These are phyloP conservation scores for Penicillium expansum DNA, from an alignment of 2,329 filamentous ascomycete genomes.

Conservation along the genomic window DNA sequence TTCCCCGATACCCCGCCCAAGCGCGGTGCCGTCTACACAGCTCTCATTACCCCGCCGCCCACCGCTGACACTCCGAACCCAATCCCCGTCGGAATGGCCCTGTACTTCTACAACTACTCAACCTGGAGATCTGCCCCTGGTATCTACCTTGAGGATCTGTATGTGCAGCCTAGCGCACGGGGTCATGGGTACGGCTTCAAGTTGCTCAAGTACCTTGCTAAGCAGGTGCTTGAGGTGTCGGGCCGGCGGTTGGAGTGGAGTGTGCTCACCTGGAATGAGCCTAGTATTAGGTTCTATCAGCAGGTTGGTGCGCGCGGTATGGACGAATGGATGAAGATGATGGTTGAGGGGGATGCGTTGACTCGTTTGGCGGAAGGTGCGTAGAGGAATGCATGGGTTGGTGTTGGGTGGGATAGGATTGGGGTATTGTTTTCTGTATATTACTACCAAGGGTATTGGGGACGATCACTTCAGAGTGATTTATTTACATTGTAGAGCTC, in stretches of 20 bases:
- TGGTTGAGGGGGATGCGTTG: conserved; percentile 48
- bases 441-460: neutral
- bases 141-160: conserved; percentile 93
- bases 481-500: neutral
- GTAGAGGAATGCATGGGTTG: neutral
- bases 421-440: neutral
- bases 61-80: conserved; percentile 39
- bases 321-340: conserved; percentile 52
- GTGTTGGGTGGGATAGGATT: neutral
- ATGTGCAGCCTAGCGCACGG: conserved; percentile 67
- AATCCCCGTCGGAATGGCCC: conserved; percentile 68
- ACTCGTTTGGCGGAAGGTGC: conserved; percentile 38
- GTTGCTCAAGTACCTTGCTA: conserved; percentile 73
- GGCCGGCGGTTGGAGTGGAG: conserved; percentile 83
- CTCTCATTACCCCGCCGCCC: conserved; percentile 60
- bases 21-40: conserved; percentile 67
- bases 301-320: conserved; percentile 45
- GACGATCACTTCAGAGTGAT: neutral
- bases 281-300: conserved; percentile 81
- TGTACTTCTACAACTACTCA: conserved; percentile 95
- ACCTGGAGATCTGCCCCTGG: conserved; percentile 87
- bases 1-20: conserved; percentile 59
- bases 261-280: conserved; percentile 89
- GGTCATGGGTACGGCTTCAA: conserved; percentile 76
- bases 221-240: conserved; percentile 68